Percentiles rank a stretch among this genome's conserved stretches.
Conservation (phyloP, 2,329 filamentous ascomycete genomes). For the Pseudogymnoascus sp. region DNA sequence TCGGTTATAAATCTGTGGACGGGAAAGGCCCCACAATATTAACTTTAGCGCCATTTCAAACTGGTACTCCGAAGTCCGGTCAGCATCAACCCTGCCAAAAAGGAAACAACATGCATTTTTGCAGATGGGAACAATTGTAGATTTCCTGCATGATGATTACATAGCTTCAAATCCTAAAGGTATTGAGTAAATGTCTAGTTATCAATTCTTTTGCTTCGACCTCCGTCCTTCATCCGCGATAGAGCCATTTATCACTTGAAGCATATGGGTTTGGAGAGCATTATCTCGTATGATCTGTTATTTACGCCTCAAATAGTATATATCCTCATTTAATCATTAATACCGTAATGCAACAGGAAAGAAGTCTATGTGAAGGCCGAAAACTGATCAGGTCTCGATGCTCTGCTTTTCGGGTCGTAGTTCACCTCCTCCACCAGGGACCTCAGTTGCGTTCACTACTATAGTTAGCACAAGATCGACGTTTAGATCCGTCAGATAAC, state of each 20-base stretch:
- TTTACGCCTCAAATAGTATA: neutral
- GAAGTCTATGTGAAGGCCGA: neutral
- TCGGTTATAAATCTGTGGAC: neutral
- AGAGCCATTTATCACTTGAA: neutral
- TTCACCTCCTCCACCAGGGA: neutral
- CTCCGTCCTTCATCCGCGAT: neutral
- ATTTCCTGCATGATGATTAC: neutral
- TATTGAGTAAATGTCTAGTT: neutral
- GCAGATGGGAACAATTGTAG: neutral
- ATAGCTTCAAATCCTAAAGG: neutral
- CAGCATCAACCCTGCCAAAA: neutral
- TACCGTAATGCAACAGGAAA: neutral
- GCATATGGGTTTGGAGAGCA: neutral
- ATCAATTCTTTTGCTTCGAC: neutral
- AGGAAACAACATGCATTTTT: neutral
- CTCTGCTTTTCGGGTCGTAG: neutral
- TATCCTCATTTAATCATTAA: neutral
- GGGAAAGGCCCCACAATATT: neutral
- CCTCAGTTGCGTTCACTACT: slow-evolving; percentile 3
- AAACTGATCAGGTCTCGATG: neutral
- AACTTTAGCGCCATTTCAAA: neutral
- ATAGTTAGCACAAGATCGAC: neutral
- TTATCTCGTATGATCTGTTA: neutral
- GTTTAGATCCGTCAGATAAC: neutral
- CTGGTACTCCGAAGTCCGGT: neutral